Base-by-base conservation (phyloP, 441 rosid genomes). In the Syzygium syzygioides region DNA sequence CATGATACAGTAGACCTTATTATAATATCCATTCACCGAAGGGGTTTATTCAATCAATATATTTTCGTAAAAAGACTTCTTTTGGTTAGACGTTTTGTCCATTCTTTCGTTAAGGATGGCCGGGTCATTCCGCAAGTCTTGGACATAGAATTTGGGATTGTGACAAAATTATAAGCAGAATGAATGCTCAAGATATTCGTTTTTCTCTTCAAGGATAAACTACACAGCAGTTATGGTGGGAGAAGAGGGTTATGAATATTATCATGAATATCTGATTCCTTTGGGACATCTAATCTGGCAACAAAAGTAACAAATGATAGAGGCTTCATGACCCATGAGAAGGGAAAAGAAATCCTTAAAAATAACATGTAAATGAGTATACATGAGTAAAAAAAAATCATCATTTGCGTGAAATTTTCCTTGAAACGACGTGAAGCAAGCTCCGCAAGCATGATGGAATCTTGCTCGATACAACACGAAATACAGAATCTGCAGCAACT, bases 1-100 rank as follows among this genome's bases (percentile, higher is more conserved):
- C 10, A n/a, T 62, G 71, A n/a, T 62, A 62, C 0, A 7, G 0
- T 1, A 1, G 68, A 62, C 20, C 30, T 62, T 0, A 14, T 62
- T 7, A 62, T 62, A 60, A 60, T 60, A n/a, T 62, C 1, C 32
- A n/a, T 17, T 64, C 19, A 64, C 2, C 2, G 23, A 64, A 64
- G 1, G 76, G 6, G 3, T 19, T 4, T 17, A 6, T 1, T 64
- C 6, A 30, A 3, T 64, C 23, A 30, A 30, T 17, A 64, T 17
- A 2, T 64, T 64, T 64, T 6, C 23, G 2, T 64, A 30, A 4
- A 64, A 30, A 8, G 23, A 30, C 76, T 64, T 64, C 17, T 55
- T 30, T 8, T 17, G 6, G 23, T 5, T 5, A 12, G 7, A 60
- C 18, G 66, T 15, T 64, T 30, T 8, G 34, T 64, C 41, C 9